phyloP scores from a whole-genome alignment of 2,329 filamentous ascomycete genomes.

The Penicillium sp. region DNA sequence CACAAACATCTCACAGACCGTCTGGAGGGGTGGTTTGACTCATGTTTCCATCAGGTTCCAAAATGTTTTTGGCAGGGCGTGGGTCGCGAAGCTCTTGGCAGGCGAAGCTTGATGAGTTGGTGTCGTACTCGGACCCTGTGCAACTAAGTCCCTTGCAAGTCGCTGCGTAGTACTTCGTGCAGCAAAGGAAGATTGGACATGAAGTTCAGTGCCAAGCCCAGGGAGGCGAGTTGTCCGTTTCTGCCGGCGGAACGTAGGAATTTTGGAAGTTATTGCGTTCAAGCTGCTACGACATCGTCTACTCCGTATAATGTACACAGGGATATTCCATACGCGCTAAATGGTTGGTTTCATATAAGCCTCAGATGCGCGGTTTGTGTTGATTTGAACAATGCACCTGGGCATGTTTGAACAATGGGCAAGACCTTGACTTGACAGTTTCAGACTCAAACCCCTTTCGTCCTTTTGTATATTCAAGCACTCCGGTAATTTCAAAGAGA shows the following conservation, averaged over 20 bases:
- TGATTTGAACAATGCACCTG: no score
- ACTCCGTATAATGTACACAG: no score
- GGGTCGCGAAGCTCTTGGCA: slow-evolving; percentile 12
- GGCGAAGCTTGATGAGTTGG: not conserved
- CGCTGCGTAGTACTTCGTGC: not conserved
- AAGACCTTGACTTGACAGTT: no score
- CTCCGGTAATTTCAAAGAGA: no score
- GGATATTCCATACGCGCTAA: no score
- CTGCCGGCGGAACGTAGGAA: slow-evolving; percentile 15
- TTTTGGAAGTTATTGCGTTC: not conserved
- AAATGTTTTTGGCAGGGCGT: slow-evolving; percentile 32
- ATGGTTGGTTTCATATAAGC: no score
- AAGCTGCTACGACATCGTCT: no score
- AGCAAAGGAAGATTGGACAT: not conserved
- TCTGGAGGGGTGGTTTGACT: slow-evolving; percentile 15
- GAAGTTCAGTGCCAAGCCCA: slow-evolving; percentile 7
- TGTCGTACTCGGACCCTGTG: not conserved
- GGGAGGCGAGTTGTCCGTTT: slow-evolving; percentile 15
- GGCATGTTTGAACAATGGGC: no score
- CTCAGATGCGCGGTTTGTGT: no score
- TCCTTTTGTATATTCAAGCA: no score
- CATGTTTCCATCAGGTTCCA: slow-evolving; percentile 38
- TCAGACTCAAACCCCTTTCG: no score
- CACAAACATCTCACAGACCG: slow-evolving; percentile 20
- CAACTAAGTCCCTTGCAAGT: not conserved